Percentiles rank a stretch among this genome's conserved stretches.
Conservation (phyloP, 1,284 basidiomycete species). For the Pseudozyma pruni region DNA sequence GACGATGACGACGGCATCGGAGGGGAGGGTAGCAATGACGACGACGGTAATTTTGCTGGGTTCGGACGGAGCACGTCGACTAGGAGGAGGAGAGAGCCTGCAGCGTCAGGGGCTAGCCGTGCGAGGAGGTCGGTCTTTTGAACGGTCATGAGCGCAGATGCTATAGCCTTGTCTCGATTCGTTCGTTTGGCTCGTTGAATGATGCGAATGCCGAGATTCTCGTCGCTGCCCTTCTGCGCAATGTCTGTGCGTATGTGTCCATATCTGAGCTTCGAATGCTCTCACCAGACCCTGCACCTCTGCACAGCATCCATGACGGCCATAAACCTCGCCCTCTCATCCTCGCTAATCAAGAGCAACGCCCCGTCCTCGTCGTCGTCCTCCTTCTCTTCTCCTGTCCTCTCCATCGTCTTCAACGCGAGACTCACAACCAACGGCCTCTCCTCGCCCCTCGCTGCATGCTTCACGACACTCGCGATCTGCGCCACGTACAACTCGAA, state of each 20-base stretch:
- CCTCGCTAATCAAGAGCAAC: constrained; percentile 70
- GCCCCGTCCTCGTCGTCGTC: constrained; percentile 66
- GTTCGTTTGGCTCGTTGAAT: background rate
- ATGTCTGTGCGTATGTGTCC: background rate
- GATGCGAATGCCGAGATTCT: too few species aligned
- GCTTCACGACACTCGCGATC: constrained; percentile 83
- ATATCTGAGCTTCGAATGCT: background rate
- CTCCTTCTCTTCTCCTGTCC: background rate
- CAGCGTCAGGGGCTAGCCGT: constrained; percentile 6
- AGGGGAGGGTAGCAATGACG: constrained; percentile 10
- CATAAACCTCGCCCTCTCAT: constrained; percentile 75
- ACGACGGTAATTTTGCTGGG: constrained; percentile 48
- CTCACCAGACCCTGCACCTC: constrained; percentile 64
- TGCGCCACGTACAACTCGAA: constrained; percentile 86
- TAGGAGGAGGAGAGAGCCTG: constrained; percentile 23
- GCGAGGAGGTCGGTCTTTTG: constrained; percentile 18
- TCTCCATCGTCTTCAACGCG: constrained; percentile 21
- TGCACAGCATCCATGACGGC: constrained; percentile 77
- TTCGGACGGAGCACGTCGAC: constrained; percentile 33
- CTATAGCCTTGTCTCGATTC: background rate
- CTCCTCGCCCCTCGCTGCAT: constrained; percentile 66
- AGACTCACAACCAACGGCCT: constrained; percentile 45
- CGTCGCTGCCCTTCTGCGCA: too few species aligned
- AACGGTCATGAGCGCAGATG: background rate
- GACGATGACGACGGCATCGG: constrained; percentile 8